Evolutionary conservation across 164 flowering plant species (phyloP), one percentile per base, ranked within the genome.

Genomic region (Malania oleifera): DNA sequence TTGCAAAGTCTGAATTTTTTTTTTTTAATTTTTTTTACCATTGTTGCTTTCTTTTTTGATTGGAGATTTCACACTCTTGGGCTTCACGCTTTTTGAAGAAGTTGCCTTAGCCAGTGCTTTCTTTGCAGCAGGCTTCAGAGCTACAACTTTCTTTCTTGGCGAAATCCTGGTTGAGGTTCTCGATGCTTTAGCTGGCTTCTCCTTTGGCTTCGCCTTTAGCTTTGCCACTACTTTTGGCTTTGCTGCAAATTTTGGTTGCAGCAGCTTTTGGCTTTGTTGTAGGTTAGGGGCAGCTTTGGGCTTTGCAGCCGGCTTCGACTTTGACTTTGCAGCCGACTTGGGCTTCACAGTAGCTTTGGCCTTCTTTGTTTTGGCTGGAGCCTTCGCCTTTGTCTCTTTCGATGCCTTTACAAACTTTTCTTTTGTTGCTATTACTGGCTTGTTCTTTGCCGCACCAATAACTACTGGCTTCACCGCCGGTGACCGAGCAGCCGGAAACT

Each of bases 131-230:
- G 75, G 62, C 47, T 61, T 69, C 0, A 67, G 15, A 10, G 63
- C 63, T 10, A 72, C 68, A 9, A 63, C 66, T 22, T 52, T 73
- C 58, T 45, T 67, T 41, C 77, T 75, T 1, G 77, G 80, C 15
- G 73, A 48, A 0, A 70, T 70, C 48, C 80, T 76, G 7, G 76
- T 65, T 17, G 77, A 71, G 0, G 77, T 73, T 47, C 77, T 73
- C 0, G 69, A 53, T 0, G 64, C 73, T 62, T 76, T 78, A 0
- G 61, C 62, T 0, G 81, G 77, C 63, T 61, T 78, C 47, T 58
- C 75, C 35, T 57, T 70, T 1, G 73, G 57, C 70, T 76, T 81
- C n/a, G n/a, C n/a, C n/a, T n/a, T n/a, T 0, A 68, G 62, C 73
- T 74, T 77, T 0, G 77, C 57, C 0, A 67, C 67, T 0, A 72